Conservation (phyloP, 2,329 filamentous ascomycete species). For the Venturia pyrina region DNA sequence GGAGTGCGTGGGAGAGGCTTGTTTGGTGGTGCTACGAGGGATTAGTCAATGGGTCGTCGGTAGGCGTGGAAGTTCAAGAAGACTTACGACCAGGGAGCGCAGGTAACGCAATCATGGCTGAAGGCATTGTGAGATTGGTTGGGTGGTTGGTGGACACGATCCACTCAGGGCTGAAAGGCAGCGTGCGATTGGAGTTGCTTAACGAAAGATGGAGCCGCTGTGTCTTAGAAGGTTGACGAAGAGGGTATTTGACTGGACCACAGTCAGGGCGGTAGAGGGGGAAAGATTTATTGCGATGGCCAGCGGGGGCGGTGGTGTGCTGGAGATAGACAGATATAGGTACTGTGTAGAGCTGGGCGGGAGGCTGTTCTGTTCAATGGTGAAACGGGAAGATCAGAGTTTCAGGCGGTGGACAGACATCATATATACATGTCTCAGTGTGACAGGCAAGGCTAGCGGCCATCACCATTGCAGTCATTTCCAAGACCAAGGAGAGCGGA, state of each 20-base stretch:
- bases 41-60: neutral
- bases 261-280: neutral
- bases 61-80: neutral
- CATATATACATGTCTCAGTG: neutral
- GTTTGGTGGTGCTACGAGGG: slow-evolving; percentile 2
- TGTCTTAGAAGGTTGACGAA: too few species aligned
- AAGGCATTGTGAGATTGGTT: slow-evolving; percentile 9
- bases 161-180: neutral
- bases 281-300: too few species aligned
- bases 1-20: slow-evolving; percentile 23
- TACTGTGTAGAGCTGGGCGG: too few species aligned
- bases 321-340: too few species aligned
- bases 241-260: neutral
- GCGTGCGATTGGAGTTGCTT: too few species aligned
- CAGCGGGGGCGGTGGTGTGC: neutral
- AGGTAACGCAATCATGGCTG: slow-evolving; percentile 4
- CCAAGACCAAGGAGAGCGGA: neutral
- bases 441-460: slow-evolving; percentile 3
- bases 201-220: too few species aligned
- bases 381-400: neutral
- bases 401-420: neutral
- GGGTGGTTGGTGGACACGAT: neutral
- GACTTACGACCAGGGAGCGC: slow-evolving; percentile 7
- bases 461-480: neutral
- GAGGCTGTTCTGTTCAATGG: neutral